Base-by-base conservation (phyloP, 2,329 filamentous ascomycete species). In the Zasmidium citrigriseum region DNA sequence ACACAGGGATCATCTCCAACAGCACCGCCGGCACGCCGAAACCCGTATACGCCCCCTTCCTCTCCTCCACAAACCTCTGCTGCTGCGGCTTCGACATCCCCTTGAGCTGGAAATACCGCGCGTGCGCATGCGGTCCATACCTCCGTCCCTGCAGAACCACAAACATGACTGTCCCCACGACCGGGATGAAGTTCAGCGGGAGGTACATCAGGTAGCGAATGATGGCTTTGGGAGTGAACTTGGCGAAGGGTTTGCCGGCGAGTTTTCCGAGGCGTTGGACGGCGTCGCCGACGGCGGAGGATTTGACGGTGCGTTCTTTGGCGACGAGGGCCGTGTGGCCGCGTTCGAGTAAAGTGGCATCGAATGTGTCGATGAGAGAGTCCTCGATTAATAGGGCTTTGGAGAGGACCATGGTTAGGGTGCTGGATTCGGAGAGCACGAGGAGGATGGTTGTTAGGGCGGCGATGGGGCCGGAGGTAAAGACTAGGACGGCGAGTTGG, bases 81-180 rank as follows among this genome's bases (percentile, higher is more conserved):
- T 80, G 84, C 73, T 91, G 83, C 11, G 78, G 78, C 24, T 80
- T 76, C 46, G 84, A 84, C 91, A 91, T 96, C 49, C 85, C 84
- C 78, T 97, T 98, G 61, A 98, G 82, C 78, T 96, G 90, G 74
- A 96, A 97, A 76, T 96, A 97, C 76, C 95, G 73, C 2, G 74
- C 72, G 69, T 85, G 82, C 38, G 80, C 78, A 0, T 77, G 77
- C 44, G 85, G 84, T 2, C 82, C 85, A 23, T 77, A 72, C 58
- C 78, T 79, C 67, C 74, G 74, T 18, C 76, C 78, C 74, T 96
- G 91, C 16, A 96, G 72, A 24, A 89, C 73, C 29, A 97, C 83
- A 74, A 96, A 98, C 3, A 92, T 78, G 7, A 87, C 78, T 0
- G 93, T 96, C 4, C 93, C 93, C 18, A 96, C 85, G 0, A 97